phyloP scores from a whole-genome alignment of 768 basidiomycete genomes.

The Solioccasus polychromus region DNA sequence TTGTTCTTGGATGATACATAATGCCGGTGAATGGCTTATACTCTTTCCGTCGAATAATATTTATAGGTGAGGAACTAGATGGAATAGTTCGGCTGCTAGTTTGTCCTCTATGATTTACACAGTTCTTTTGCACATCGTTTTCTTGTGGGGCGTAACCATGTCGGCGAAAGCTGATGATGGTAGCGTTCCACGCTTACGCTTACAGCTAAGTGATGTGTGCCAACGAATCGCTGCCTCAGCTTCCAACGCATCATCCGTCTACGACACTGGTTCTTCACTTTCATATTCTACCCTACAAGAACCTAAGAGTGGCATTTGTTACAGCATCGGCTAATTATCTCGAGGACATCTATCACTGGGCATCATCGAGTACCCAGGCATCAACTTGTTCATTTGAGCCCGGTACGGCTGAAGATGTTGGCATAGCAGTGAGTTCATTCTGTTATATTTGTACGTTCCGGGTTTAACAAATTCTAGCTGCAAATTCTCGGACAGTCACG shows the following conservation, averaged over 20 bases:
- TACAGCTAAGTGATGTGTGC: constrained; percentile 24
- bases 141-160: background rate
- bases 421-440: constrained; percentile 38
- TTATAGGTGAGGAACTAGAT: too few species aligned
- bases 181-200: too few species aligned
- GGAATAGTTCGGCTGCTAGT: too few species aligned
- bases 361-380: constrained; percentile 43
- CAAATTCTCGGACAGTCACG: constrained; percentile 40
- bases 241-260: constrained; percentile 46
- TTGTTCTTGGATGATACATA: too few species aligned
- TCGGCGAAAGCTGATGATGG: background rate
- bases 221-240: constrained; percentile 35
- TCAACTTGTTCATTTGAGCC: constrained; percentile 58
- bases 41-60: too few species aligned
- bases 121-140: background rate
- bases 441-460: background rate
- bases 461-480: background rate
- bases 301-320: too few species aligned
- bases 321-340: constrained; percentile 32
- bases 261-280: constrained; percentile 36
- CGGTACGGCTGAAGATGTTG: constrained; percentile 52
- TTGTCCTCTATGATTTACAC: background rate
- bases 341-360: constrained; percentile 47
- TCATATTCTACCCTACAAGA: background rate
- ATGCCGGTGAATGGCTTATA: too few species aligned